Evolutionary conservation across 345 rosid species (phyloP), one percentile per base, ranked within the genome.

Genomic region (Brassica cretica): DNA sequence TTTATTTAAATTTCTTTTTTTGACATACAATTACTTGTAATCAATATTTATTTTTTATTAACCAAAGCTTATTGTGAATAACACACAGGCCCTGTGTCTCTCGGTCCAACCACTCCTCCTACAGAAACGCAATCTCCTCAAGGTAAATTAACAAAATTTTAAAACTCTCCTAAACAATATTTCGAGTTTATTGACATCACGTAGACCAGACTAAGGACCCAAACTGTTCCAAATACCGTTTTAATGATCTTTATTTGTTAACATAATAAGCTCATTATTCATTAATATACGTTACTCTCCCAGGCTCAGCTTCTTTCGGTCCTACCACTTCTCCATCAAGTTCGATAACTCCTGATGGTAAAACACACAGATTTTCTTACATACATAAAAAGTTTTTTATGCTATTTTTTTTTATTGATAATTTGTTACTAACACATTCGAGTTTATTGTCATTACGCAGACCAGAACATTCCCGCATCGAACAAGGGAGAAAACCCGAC

Each of bases 21-120:
- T 27, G 30, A 27, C 30, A 27, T 27, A 60, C n/a, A 32, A 8
- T 2, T 63, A 64, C 5, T 64, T 33, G 46, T 6, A 32, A 6
- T 30, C 15, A 11, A 25, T 35, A 8, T 29, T 62, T 10, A 0
- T 16, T 55, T 58, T 35, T 15, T 1, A 44, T 44, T 8, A 68
- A 76, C 68, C 25, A 70, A 75, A 62, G 29, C 58, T 8, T 19
- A 24, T 30, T 18, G 18, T n/a, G 68, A 10, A 18, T 66, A 10
- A 72, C 18, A 41, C 35, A 51, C 85, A 87, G 97, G 89, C 39
- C 91, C 97, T 7, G 58, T 25, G n/a, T 49, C 88, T 30, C 80
- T 88, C 3, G 87, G 80, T 12, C 93, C 93, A 21, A 78, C 69
- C 37, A 70, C 39, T 2, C 76, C 90, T 70, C 88, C 92, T 15